Base-by-base conservation (phyloP, 1,284 basidiomycete genomes). In the Omphalotus olearius region DNA sequence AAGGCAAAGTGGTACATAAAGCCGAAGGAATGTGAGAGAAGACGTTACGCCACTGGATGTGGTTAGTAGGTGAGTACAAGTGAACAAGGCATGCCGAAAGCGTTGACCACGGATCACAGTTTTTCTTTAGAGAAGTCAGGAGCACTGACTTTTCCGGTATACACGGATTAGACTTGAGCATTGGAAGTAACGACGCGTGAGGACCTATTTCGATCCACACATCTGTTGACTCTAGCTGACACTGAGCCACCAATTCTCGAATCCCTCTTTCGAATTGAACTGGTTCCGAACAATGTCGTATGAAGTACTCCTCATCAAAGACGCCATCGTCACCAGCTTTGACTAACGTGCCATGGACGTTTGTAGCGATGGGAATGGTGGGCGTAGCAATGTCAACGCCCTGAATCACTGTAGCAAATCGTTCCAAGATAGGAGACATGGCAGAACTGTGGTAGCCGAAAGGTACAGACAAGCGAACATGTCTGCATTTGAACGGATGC, bases 121-220 rank as follows among this genome's bases (percentile, higher is more conserved):
- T 64, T 60, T 70, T 81, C 42, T 74, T 65, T 45, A 85, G 64
- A 0, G 83, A 80, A 0, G 72, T 66, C 26, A 85, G 64, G 11
- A 72, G 69, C 6, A 73, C 26, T 0, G 64, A 53, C 16, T 62
- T 60, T 26, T 62, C 56, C 4, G 68, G 59, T 13, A 76, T 51
- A 20, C 59, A 53, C n/a, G 69, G 56, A 45, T 70, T 72, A 9
- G 69, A 60, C 61, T 70, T 73, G 5, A 88, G 59, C 74, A 85
- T 78, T 0, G 82, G 75, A 2, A 85, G 64, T 16, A 74, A 74
- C 3, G 74, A 73, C 0, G 78, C 66, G 57, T 85, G 81, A 9
- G 85, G 82, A 4, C 85, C 81, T 37, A 87, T 70, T 61, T 88
- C 85, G 6, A 88, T 70, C 78, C 80, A 87, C 0, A 69, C 69